These are phyloP conservation scores for Trichophyton verrucosum DNA, from an alignment of 2,329 filamentous ascomycete genomes.

Conservation along the genomic window DNA sequence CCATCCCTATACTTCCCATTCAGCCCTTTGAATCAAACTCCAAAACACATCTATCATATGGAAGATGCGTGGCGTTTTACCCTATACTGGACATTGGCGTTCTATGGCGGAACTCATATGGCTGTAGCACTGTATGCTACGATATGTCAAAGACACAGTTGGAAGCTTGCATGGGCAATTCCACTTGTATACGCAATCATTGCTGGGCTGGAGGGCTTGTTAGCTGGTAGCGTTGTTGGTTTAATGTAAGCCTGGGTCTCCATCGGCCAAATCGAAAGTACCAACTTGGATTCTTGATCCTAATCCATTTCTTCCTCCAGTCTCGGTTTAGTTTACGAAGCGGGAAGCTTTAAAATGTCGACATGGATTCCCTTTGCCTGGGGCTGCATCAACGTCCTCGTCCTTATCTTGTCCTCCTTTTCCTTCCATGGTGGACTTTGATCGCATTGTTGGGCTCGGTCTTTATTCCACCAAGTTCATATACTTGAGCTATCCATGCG, in stretches of 20 bases:
- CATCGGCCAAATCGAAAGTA: background rate
- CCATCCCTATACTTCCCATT: slow-evolving; percentile 68
- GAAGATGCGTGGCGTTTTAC: slow-evolving; percentile 79
- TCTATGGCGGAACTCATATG: slow-evolving; percentile 63
- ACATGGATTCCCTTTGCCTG: slow-evolving; percentile 89
- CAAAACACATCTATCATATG: slow-evolving; percentile 58
- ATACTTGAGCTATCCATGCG: background rate
- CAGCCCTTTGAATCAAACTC: slow-evolving; percentile 43
- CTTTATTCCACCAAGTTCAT: too few relatives aligned
- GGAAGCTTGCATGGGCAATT: slow-evolving; percentile 51
- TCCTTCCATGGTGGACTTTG: slow-evolving; percentile 82
- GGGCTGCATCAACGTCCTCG: slow-evolving; percentile 70
- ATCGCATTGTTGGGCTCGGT: slow-evolving; percentile 16
- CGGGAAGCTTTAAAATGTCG: slow-evolving; percentile 79
- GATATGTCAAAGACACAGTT: slow-evolving; percentile 49
- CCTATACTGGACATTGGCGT: slow-evolving; percentile 70
- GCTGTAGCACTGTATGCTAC: slow-evolving; percentile 60
- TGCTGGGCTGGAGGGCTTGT: slow-evolving; percentile 61
- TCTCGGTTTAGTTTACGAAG: slow-evolving; percentile 30
- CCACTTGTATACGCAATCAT: slow-evolving; percentile 59
- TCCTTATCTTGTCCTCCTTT: slow-evolving; percentile 77
- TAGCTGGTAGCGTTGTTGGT: slow-evolving; percentile 72
- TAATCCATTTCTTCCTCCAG: background rate
- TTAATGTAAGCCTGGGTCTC: slow-evolving; percentile 49
- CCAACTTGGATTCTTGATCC: background rate